Base-by-base conservation (phyloP, 495 filamentous ascomycete species). In the Penicillium alfredii region DNA sequence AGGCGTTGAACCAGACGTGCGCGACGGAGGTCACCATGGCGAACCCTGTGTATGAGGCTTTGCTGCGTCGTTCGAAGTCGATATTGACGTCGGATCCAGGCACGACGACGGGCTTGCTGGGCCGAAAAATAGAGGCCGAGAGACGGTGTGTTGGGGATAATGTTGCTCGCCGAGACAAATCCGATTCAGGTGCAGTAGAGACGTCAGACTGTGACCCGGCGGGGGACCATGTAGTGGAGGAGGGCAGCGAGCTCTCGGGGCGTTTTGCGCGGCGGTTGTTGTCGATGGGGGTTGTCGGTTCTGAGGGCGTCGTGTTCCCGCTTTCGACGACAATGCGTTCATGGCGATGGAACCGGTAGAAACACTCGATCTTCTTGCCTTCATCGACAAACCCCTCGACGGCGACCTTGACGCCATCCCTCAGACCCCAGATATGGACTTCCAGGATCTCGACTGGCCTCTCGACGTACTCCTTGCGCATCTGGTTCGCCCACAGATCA, bases 1-100 rank as follows among this genome's bases (percentile, higher is more conserved):
- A 96, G 2, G 81, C 64, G 51, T 98, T 98, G 64, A 94, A 94
- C 92, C 92, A 98, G 19, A 95, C 84, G 40, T 96, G 88, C 1
- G 89, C 87, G 22, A 96, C 81, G 0, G 88, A 80, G 4, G 89
- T 96, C 6, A 95, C 88, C 79, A 96, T 84, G 4, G 86, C 84
- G 45, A 85, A 76, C 4, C 83, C 84, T 0, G 64, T 69, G 60
- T 86, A 82, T 1, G 76, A 75, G 10, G 77, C 78, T 51, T 83
- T 86, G 34, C 82, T 86, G 30, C 85, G 77, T 10, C 85, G 74
- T 55, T 95, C 88, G 30, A 96, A 75, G 44, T 84, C 80, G 47
- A 98, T 86, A 57, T 94, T 94, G 45, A 96, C 69, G 53, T 98
- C 92, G 40, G 78, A 84, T 23, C 78, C 83, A 2, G 83, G 81